Evolutionary conservation across 1,139 yeast genomes (phyloP).

Genomic region (Candida freyschussii): DNA sequence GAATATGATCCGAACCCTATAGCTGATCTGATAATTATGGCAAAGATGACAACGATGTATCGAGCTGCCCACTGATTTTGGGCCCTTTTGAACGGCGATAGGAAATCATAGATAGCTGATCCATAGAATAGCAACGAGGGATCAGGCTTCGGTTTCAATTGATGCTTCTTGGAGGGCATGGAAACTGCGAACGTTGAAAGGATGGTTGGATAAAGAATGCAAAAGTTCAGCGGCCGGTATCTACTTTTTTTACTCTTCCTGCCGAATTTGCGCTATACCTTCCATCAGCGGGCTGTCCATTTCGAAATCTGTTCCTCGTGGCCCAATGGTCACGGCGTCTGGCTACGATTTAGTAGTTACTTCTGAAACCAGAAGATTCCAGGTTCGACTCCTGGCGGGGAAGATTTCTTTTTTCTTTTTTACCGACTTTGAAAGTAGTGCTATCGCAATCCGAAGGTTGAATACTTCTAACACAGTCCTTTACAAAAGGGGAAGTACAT

Average conservation of each 20-base stretch:
- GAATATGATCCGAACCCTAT: slow-evolving; percentile 88
- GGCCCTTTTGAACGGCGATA: slow-evolving; percentile 60
- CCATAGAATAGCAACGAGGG: slow-evolving; percentile 31
- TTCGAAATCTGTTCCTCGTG: slow-evolving; percentile 60
- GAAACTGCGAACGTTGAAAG: too few species aligned
- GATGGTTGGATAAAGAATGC: too few species aligned
- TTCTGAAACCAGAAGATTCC: slow-evolving; percentile 85
- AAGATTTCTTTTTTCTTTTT: slow-evolving; percentile 45
- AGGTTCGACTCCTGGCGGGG: slow-evolving; percentile 97
- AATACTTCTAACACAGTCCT: not conserved
- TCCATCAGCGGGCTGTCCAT: too few species aligned
- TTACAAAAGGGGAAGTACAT: too few species aligned
- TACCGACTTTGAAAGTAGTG: not conserved
- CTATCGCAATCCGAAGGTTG: not conserved
- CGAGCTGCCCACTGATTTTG: slow-evolving; percentile 90
- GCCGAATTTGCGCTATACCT: too few species aligned
- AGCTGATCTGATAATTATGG: slow-evolving; percentile 74
- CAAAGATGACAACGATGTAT: slow-evolving; percentile 69
- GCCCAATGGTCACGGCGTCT: slow-evolving; percentile 94
- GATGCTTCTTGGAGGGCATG: slow-evolving; percentile 3
- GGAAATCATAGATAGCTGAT: slow-evolving; percentile 54
- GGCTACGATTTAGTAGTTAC: slow-evolving; percentile 65
- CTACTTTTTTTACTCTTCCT: too few species aligned
- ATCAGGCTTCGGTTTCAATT: slow-evolving; percentile 11
- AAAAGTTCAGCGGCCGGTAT: too few species aligned